Conservation (phyloP, 805 yeast genomes). For the Myxozyma neglecta region DNA sequence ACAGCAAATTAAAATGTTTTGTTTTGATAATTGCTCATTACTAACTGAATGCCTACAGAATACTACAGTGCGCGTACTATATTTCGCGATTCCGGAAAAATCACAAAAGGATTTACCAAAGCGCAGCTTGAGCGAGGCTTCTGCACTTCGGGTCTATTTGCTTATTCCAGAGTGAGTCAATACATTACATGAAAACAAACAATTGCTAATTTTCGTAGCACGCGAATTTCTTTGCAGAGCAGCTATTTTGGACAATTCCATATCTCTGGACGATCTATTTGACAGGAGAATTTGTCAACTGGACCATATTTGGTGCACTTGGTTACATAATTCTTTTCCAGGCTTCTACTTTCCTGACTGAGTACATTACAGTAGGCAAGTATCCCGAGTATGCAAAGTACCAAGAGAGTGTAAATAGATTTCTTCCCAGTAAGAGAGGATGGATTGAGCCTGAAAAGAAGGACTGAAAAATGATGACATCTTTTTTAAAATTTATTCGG, state of each 20-base stretch:
- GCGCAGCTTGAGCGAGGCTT: constrained; percentile 24
- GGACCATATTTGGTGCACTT: constrained; percentile 26
- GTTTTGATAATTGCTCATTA: neutral
- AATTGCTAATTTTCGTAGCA: constrained; percentile 4
- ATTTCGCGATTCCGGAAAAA: constrained; percentile 8
- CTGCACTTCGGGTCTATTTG: constrained; percentile 27
- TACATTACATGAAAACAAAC: too few species aligned
- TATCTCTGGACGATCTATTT: constrained; percentile 17
- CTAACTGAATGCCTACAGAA: constrained; percentile 2
- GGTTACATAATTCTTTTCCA: constrained; percentile 24
- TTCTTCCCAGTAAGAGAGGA: constrained; percentile 18
- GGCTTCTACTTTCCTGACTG: constrained; percentile 27
- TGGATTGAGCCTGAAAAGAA: constrained; percentile 19
- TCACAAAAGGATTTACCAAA: constrained; percentile 15
- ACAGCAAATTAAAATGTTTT: neutral
- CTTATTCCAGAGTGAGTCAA: constrained; percentile 21
- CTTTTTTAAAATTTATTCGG: neutral
- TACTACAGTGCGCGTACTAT: constrained; percentile 21
- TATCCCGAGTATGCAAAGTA: constrained; percentile 24
- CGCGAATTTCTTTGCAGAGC: constrained; percentile 28
- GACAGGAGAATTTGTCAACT: constrained; percentile 14
- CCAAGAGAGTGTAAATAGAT: constrained; percentile 21
- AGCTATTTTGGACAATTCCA: constrained; percentile 20
- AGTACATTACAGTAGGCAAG: constrained; percentile 16
- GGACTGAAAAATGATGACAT: neutral